phyloP scores from a whole-genome alignment of 1,284 basidiomycete genomes.

The Apiotrichum akiyoshidainum region DNA sequence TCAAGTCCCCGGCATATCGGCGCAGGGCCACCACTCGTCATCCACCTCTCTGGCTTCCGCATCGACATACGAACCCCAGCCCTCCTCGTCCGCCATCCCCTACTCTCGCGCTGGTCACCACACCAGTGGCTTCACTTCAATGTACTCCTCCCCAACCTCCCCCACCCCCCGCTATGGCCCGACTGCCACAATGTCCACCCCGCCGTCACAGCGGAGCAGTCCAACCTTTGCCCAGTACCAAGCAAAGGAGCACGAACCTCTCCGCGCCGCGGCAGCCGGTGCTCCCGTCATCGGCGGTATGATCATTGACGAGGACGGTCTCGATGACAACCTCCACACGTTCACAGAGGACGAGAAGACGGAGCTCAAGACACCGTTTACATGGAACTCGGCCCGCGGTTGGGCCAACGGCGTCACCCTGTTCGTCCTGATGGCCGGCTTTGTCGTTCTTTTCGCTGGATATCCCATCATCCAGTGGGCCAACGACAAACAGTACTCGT shows the following conservation, averaged over 20 bases:
- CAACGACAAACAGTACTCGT: conserved; percentile 36
- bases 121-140: conserved; percentile 5
- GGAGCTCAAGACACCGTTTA: conserved; percentile 50
- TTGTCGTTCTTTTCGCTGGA: conserved; percentile 67
- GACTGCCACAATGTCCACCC: conserved; percentile 1
- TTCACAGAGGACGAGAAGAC: conserved; percentile 37
- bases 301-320: conserved; percentile 38
- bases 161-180: conserved; percentile 10
- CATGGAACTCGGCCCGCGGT: conserved; percentile 41
- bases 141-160: background rate
- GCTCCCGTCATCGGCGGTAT: conserved; percentile 1
- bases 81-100: background rate
- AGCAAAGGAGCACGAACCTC: conserved; percentile 2
- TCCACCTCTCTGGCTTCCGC: conserved; percentile 30
- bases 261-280: background rate
- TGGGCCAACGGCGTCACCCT: conserved; percentile 58
- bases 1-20: conserved; percentile 11
- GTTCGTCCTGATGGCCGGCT: conserved; percentile 47
- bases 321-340: conserved; percentile 62
- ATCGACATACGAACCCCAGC: background rate
- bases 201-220: background rate
- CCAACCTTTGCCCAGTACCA: background rate
- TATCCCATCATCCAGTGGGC: conserved; percentile 69
- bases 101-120: background rate
- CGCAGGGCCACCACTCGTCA: conserved; percentile 34